Percentiles rank a stretch among this genome's conserved stretches.
phyloP scores from a whole-genome alignment of 2,329 filamentous ascomycete species.

The Fusarium irregulare region DNA sequence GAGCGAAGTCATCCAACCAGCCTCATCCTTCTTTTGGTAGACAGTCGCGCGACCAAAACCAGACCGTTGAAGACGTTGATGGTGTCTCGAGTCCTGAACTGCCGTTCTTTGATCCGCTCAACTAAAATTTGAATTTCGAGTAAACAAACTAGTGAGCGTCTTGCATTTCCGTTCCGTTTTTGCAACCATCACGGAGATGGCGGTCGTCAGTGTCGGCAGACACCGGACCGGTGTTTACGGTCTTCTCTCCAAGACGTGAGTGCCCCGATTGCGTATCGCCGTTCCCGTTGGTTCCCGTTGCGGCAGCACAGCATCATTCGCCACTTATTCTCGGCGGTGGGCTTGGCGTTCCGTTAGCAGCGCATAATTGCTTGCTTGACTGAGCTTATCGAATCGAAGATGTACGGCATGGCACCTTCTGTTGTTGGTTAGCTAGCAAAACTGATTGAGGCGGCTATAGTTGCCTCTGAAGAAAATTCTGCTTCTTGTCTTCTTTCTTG shows the following conservation, averaged over 20 bases:
- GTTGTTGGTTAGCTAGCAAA: constrained; percentile 14
- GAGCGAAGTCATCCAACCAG: constrained; percentile 8
- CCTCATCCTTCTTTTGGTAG: constrained; percentile 2
- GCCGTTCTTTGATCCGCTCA: neutral
- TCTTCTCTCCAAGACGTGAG: constrained; percentile 7
- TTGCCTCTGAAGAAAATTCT: constrained; percentile 10
- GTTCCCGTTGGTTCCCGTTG: constrained; percentile 33
- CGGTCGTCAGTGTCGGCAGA: constrained; percentile 27
- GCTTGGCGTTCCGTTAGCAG: constrained; percentile 29
- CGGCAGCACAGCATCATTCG: constrained; percentile 21
- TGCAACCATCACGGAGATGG: constrained; percentile 28
- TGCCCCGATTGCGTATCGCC: constrained; percentile 5
- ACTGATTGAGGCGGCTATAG: constrained; percentile 14
- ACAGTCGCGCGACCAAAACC: constrained; percentile 6
- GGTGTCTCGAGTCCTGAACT: neutral
- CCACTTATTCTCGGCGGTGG: constrained; percentile 27
- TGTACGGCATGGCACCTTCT: constrained; percentile 16
- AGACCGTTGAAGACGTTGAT: constrained; percentile 10
- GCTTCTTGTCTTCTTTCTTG: neutral
- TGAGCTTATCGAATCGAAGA: constrained; percentile 21
- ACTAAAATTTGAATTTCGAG: neutral
- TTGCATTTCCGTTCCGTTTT: constrained; percentile 13
- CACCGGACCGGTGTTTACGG: constrained; percentile 23
- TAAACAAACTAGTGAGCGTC: constrained; percentile 1
- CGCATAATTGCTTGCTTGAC: constrained; percentile 20